phyloP scores from a whole-genome alignment of 2,329 filamentous ascomycete genomes.

The Ophiostoma piceae region DNA sequence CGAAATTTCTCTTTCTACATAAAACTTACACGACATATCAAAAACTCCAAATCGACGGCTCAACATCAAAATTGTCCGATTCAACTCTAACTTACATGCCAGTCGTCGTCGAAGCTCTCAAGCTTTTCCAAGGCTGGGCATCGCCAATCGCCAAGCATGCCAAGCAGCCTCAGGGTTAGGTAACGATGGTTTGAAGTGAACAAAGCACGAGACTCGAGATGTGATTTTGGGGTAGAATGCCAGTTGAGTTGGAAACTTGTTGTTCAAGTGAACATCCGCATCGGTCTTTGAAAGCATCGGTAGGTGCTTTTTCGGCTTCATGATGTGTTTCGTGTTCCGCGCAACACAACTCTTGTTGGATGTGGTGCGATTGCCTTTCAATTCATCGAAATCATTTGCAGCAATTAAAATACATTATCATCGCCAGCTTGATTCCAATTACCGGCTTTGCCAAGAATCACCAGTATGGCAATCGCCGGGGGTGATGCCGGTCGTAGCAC shows the following conservation, averaged over 20 bases:
- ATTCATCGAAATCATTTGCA: not conserved
- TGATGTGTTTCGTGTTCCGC: not conserved
- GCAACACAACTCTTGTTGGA: not conserved
- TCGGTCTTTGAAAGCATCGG: not conserved
- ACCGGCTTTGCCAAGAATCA: not conserved
- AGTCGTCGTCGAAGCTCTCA: not conserved
- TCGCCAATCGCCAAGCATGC: not conserved
- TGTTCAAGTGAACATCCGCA: not conserved
- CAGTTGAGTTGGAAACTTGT: not conserved
- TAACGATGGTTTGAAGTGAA: not conserved
- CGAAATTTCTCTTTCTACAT: not conserved
- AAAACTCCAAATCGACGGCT: not conserved
- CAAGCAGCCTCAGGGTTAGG: slow-evolving; percentile 3
- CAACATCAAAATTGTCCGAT: not conserved
- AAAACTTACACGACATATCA: too few relatives aligned
- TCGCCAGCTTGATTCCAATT: not conserved
- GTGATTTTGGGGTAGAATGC: not conserved
- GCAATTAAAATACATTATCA: not conserved
- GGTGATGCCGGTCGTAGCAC: not conserved
- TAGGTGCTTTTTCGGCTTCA: not conserved
- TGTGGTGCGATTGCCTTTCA: not conserved
- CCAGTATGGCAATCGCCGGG: not conserved
- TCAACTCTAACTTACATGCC: not conserved
- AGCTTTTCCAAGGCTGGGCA: slow-evolving; percentile 9
- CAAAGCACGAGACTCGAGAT: not conserved